Evolutionary conservation across 1,284 basidiomycete genomes (phyloP).

Genomic region (Sanghuangporus weigelae): DNA sequence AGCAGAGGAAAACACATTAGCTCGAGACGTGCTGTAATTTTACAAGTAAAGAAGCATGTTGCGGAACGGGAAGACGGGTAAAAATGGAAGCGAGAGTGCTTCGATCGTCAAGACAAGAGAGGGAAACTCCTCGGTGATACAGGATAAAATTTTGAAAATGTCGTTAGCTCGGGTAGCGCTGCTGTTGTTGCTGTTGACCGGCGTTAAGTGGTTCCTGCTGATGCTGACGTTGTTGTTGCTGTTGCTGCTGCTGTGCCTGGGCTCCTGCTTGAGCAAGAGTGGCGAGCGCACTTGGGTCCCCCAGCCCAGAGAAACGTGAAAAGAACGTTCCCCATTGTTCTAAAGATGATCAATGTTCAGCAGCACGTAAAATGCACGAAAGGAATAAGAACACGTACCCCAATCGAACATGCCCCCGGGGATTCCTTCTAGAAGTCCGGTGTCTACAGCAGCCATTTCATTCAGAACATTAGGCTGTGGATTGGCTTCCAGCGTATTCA

Average conservation of each 20-base stretch:
- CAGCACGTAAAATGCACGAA: background rate
- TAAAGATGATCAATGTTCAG: constrained; percentile 25
- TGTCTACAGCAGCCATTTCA: constrained; percentile 64
- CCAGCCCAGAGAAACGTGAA: constrained; percentile 30
- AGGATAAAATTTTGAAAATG: background rate
- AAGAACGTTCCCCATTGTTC: constrained; percentile 80
- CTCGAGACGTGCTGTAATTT: background rate
- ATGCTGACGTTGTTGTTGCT: constrained; percentile 8
- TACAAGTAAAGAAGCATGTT: background rate
- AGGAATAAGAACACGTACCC: constrained; percentile 44
- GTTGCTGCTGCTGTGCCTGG: constrained; percentile 13
- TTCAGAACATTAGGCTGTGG: constrained; percentile 50
- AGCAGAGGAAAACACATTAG: background rate
- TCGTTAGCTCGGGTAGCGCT: constrained; percentile 3
- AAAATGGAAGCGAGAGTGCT: background rate
- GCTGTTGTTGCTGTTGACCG: constrained; percentile 3
- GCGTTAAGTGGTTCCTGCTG: background rate
- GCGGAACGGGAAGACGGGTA: background rate
- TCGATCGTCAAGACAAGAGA: background rate
- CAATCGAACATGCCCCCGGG: constrained; percentile 87
- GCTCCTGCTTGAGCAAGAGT: constrained; percentile 14
- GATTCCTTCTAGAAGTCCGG: constrained; percentile 70
- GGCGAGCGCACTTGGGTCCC: constrained; percentile 13
- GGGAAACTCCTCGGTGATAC: background rate
- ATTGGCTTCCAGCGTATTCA: constrained; percentile 64